phyloP scores from a whole-genome alignment of 129 eudicot genomes.

The Sambucus nigra region DNA sequence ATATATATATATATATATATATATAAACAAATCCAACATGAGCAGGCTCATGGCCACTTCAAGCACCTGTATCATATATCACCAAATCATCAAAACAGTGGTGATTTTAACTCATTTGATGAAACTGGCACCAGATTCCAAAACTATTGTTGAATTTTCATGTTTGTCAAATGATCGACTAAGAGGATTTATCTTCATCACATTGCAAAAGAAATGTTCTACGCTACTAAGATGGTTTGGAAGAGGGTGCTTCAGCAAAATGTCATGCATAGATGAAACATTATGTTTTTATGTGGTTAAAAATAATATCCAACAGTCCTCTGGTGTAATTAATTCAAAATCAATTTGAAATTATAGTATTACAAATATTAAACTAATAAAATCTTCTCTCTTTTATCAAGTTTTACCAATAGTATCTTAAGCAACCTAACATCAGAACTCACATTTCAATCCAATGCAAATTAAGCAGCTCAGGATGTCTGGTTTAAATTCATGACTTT shows the following conservation, averaged over 20 bases:
- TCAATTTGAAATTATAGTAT: too few relatives aligned
- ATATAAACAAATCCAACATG: slow-evolving; percentile 99
- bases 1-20: too few relatives aligned
- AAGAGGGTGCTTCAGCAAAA: too few relatives aligned
- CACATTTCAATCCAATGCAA: background rate
- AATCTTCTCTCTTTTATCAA: too few relatives aligned
- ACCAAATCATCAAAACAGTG: background rate
- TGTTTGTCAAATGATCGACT: background rate
- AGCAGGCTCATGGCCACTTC: slow-evolving; percentile 98
- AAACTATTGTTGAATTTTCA: background rate
- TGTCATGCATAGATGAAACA: background rate
- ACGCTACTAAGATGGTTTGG: too few relatives aligned
- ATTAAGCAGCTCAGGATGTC: background rate
- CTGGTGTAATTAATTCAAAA: background rate
- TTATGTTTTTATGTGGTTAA: background rate
- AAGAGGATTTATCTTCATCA: background rate
- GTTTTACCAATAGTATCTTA: background rate
- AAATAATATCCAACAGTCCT: background rate
- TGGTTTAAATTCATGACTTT: background rate
- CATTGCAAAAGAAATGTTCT: too few relatives aligned
- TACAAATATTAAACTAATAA: too few relatives aligned
- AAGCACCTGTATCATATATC: slow-evolving; percentile 53
- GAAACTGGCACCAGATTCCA: slow-evolving; percentile 8
- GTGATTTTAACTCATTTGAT: slow-evolving; percentile 2
- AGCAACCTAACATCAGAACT: background rate